phyloP scores from a whole-genome alignment of 192 early-diverging fungal genomes.

The Linnemannia exigua region DNA sequence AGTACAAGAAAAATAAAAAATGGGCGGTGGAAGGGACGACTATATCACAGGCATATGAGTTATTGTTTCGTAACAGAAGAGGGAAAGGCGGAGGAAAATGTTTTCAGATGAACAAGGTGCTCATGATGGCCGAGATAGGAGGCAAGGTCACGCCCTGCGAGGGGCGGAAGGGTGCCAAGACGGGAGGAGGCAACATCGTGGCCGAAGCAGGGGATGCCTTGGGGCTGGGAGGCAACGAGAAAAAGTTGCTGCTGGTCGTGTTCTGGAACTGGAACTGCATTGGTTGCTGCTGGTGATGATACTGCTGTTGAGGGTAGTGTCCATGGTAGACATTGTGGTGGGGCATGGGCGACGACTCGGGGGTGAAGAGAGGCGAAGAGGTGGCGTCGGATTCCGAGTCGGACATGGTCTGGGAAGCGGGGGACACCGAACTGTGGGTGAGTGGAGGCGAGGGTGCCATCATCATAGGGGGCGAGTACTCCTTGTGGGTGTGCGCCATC shows the following conservation, averaged over 20 bases:
- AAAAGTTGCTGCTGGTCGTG: constrained; percentile 28
- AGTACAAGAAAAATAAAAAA: not conserved
- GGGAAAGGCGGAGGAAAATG: not conserved
- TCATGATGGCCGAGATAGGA: constrained; percentile 56
- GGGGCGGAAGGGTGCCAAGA: constrained; percentile 52
- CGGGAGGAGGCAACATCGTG: constrained; percentile 44
- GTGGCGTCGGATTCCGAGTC: constrained; percentile 51
- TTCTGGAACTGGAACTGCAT: constrained; percentile 52
- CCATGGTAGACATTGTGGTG: constrained; percentile 7
- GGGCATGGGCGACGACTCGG: constrained; percentile 63
- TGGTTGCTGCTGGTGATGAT: constrained; percentile 16
- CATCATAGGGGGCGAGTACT: constrained; percentile 25
- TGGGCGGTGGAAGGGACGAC: not conserved
- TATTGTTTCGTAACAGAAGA: not conserved
- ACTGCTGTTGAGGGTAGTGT: constrained; percentile 14
- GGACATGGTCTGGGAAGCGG: constrained; percentile 38
- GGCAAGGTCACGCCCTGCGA: constrained; percentile 49
- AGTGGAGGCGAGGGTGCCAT: constrained; percentile 19
- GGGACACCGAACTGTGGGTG: constrained; percentile 29
- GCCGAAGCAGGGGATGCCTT: constrained; percentile 14
- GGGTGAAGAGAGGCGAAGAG: constrained; percentile 60
- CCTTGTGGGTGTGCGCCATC: constrained; percentile 7
- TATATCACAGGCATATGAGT: constrained; percentile 17
- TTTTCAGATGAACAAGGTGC: constrained; percentile 47
- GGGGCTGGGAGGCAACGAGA: constrained; percentile 28